A percentile compares a stretch with the other conserved stretches of the same genome.
These are phyloP conservation scores for Gossypium thurberi DNA, from an alignment of 345 rosid species.

Conservation along the genomic window DNA sequence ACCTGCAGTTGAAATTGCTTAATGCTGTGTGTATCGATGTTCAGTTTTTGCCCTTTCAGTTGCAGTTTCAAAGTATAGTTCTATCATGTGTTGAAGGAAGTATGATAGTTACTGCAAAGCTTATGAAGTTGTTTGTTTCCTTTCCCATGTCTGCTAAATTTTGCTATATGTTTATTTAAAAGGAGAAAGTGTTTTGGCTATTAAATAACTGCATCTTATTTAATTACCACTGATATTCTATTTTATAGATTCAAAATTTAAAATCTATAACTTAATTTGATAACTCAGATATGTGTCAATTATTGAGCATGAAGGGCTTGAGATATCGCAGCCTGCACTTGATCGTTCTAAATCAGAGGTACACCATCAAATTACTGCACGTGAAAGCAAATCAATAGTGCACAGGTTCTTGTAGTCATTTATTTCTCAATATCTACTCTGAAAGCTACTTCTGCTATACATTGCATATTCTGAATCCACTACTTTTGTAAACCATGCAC, in stretches of 20 bases:
- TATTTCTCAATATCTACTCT: not conserved
- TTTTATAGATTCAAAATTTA: not conserved
- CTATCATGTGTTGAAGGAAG: not conserved
- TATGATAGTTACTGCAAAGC: not conserved
- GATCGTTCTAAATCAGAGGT: conserved; percentile 48
- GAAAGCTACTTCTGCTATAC: not conserved
- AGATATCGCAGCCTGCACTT: conserved; percentile 39
- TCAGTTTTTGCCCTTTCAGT: not conserved
- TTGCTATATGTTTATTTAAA: not conserved
- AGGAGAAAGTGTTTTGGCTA: not conserved
- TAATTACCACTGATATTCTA: not conserved
- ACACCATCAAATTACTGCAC: conserved; percentile 69
- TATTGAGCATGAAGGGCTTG: conserved; percentile 32
- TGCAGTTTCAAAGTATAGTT: not conserved
- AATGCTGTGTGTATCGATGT: not conserved
- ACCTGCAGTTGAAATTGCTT: not conserved
- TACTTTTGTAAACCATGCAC: not conserved
- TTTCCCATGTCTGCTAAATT: not conserved
- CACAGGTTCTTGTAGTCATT: conserved; percentile 44
- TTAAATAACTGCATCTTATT: not conserved
- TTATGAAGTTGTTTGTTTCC: not conserved
- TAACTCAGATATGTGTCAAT: conserved; percentile 45
- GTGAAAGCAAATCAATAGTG: conserved; percentile 36
- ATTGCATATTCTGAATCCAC: not conserved
- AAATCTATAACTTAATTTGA: not conserved